phyloP scores from a whole-genome alignment of 129 eudicot species.

The Sambucus nigra region DNA sequence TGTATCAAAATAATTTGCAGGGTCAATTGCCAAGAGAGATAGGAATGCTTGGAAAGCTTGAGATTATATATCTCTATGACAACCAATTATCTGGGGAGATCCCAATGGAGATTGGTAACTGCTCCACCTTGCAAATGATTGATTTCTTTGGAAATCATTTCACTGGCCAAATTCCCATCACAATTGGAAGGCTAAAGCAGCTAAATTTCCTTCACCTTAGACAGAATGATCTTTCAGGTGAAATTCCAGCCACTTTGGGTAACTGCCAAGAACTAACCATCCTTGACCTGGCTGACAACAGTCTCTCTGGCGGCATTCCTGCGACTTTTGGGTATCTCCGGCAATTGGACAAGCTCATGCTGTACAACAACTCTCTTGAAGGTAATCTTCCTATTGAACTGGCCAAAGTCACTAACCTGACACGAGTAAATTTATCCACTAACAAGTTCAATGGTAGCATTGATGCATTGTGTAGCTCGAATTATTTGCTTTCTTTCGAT shows the following conservation, averaged over 20 bases:
- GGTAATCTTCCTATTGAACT: conserved; percentile 73
- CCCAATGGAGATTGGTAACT: conserved; percentile 86
- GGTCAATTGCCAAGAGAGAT: conserved; percentile 79
- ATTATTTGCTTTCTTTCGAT: conserved; percentile 68
- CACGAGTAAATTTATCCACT: conserved; percentile 66
- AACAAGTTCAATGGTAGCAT: conserved; percentile 75
- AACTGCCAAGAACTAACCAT: conserved; percentile 55
- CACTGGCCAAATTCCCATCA: conserved; percentile 51
- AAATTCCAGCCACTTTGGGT: conserved; percentile 75
- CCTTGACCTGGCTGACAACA: conserved; percentile 84
- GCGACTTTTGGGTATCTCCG: conserved; percentile 50
- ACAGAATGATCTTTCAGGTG: conserved; percentile 70
- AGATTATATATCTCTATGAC: conserved; percentile 56
- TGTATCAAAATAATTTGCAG: conserved; percentile 53
- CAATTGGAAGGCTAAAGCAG: conserved; percentile 62
- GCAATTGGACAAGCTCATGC: conserved; percentile 70
- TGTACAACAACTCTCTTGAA: conserved; percentile 82
- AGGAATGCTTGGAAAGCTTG: conserved; percentile 57
- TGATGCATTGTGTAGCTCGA: conserved; percentile 65
- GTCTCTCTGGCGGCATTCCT: conserved; percentile 70
- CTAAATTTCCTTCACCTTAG: conserved; percentile 74
- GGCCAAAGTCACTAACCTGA: conserved; percentile 41
- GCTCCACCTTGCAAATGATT: conserved; percentile 81
- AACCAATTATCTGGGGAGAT: conserved; percentile 72
- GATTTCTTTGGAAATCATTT: conserved; percentile 85